phyloP scores from a whole-genome alignment of 208 protist genomes.

The Blechomonas ayalai region DNA sequence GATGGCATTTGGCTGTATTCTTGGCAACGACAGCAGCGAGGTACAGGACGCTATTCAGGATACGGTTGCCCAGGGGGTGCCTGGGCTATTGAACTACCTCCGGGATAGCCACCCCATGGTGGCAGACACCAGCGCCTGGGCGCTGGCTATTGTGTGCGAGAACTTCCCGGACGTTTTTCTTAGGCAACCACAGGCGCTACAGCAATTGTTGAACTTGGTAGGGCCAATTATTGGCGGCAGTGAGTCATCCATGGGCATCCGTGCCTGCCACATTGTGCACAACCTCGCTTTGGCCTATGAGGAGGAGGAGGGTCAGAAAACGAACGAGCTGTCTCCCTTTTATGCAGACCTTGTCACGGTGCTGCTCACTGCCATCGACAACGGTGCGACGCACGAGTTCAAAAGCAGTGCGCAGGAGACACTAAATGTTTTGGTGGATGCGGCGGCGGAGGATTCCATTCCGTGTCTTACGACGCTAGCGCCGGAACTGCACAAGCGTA shows the following conservation, averaged over 20 bases:
- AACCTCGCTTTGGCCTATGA: slow-evolving; percentile 90
- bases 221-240: slow-evolving; percentile 47
- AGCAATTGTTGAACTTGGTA: slow-evolving; percentile 69
- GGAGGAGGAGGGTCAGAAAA: slow-evolving; percentile 53
- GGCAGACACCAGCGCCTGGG: slow-evolving; percentile 94
- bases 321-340: slow-evolving; percentile 85
- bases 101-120: slow-evolving; percentile 74
- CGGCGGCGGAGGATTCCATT: slow-evolving; percentile 60
- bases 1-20: slow-evolving; percentile 95
- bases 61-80: slow-evolving; percentile 83
- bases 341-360: slow-evolving; percentile 64
- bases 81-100: slow-evolving; percentile 84
- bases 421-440: slow-evolving; percentile 89
- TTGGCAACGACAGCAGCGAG: slow-evolving; percentile 84
- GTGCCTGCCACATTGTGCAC: slow-evolving; percentile 92
- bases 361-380: slow-evolving; percentile 66
- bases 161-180: slow-evolving; percentile 79
- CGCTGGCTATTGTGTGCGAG: slow-evolving; percentile 91
- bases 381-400: slow-evolving; percentile 64
- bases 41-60: slow-evolving; percentile 64
- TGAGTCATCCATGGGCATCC: slow-evolving; percentile 68
- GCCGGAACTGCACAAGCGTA: slow-evolving; percentile 60
- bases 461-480: slow-evolving; percentile 58
- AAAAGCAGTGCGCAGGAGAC: slow-evolving; percentile 90
- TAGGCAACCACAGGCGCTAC: slow-evolving; percentile 29